These are phyloP conservation scores for Galeopsis tetrahit DNA, from an alignment of 257 asterid genomes.

Conservation along the genomic window DNA sequence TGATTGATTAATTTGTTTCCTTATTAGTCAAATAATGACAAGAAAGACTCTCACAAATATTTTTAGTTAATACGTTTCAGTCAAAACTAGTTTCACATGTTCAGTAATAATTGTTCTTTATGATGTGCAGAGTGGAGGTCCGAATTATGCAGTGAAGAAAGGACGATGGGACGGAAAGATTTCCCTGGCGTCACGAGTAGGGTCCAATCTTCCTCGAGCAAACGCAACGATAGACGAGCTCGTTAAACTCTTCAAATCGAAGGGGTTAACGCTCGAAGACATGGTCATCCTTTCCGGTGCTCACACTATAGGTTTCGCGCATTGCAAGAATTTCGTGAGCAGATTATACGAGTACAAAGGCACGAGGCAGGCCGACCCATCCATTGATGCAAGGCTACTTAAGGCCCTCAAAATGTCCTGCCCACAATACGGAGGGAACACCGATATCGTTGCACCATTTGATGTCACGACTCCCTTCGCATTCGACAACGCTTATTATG, in stretches of 20 bases:
- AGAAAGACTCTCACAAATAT: background rate
- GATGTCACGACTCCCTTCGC: slow-evolving; percentile 91
- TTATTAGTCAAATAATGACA: slow-evolving; percentile 27
- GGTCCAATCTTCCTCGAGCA: slow-evolving; percentile 69
- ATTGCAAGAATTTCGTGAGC: slow-evolving; percentile 71
- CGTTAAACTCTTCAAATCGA: slow-evolving; percentile 63
- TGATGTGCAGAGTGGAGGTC: slow-evolving; percentile 74
- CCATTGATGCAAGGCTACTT: slow-evolving; percentile 70
- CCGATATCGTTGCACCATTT: slow-evolving; percentile 79
- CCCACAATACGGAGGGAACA: slow-evolving; percentile 81
- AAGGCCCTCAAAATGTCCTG: slow-evolving; percentile 87
- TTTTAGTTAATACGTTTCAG: too few relatives aligned
- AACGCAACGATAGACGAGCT: slow-evolving; percentile 71
- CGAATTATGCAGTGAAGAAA: slow-evolving; percentile 85
- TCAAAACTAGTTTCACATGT: too few relatives aligned
- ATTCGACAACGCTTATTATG: slow-evolving; percentile 87
- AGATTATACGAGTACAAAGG: slow-evolving; percentile 74
- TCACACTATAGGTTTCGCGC: slow-evolving; percentile 91
- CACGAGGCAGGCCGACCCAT: slow-evolving; percentile 65
- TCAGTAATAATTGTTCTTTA: background rate
- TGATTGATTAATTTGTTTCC: slow-evolving; percentile 26
- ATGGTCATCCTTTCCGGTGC: slow-evolving; percentile 89
- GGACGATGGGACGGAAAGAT: slow-evolving; percentile 97
- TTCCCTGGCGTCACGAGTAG: slow-evolving; percentile 73
- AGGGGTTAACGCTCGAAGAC: slow-evolving; percentile 78